Evolutionary conservation across 2,329 filamentous ascomycete species (phyloP), one percentile per base, ranked within the genome.

Genomic region (Phaeosphaeria sp.): DNA sequence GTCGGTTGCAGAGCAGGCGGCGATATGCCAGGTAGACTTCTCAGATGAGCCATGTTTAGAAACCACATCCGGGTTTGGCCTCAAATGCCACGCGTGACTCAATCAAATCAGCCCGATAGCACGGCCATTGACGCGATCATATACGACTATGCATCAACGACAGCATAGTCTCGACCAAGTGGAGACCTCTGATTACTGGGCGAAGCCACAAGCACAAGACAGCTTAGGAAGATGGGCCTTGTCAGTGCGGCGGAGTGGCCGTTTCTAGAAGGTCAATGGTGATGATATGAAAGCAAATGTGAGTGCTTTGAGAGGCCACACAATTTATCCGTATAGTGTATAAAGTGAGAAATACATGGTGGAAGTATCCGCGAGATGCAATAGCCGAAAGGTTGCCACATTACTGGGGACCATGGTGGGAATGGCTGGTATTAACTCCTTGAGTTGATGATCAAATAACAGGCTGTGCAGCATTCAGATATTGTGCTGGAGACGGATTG

Each of bases 311-410:
- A 70, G 57, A 68, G 68, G 68, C 54, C 49, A 48, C 24, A 17
- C 30, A 33, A 64, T 74, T 74, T 73, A 74, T n/a, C 71, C 72
- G 69, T 50, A 73, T 65, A 73, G 58, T 68, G 60, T 62, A 51
- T 60, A 60, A 51, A 67, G 56, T 64, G 53, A 60, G 60, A 43
- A 54, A 67, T 72, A 70, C 40, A 72, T 69, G 63, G 58, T 56
- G 39, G 47, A 53, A 65, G 63, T 57, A 62, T 61, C 64, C 49
- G 45, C 22, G 56, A 51, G 53, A 59, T 54, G 46, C 57, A 57
- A 68, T 71, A 72, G 59, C 67, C 69, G 65, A 66, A 47, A 18
- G 25, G n/a, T 53, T 51, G 57, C 57, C 57, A 62, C 49, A 27
- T 44, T 3, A 51, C 45, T 6, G 30, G 30, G 11, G 11, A 13